Conservation (phyloP, 1,284 basidiomycete species). For the Phylloporus sp. region DNA sequence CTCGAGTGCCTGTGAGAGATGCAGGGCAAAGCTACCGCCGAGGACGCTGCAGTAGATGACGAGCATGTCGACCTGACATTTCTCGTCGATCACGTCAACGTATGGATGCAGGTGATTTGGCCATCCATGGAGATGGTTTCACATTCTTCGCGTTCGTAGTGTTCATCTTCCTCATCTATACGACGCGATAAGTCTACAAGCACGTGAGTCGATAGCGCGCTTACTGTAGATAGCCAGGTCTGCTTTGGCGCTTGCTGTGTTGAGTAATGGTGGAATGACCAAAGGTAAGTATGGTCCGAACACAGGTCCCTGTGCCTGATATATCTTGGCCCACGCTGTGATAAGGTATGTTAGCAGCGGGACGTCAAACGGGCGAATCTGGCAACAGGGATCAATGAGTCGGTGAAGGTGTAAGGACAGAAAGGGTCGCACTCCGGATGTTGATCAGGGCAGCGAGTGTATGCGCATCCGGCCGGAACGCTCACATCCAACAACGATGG, state of each 20-base stretch:
- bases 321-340: slow-evolving; percentile 84
- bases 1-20: slow-evolving; percentile 73
- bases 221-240: slow-evolving; percentile 79
- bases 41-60: slow-evolving; percentile 83
- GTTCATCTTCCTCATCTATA: slow-evolving; percentile 53
- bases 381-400: background rate
- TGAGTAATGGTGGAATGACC: slow-evolving; percentile 82
- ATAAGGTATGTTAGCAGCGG: slow-evolving; percentile 75
- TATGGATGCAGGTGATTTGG: slow-evolving; percentile 77
- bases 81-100: slow-evolving; percentile 85
- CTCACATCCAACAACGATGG: slow-evolving; percentile 83
- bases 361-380: slow-evolving; percentile 72
- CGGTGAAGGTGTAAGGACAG: background rate
- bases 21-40: slow-evolving; percentile 74
- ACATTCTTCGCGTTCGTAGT: slow-evolving; percentile 74
- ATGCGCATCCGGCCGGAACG: slow-evolving; percentile 79
- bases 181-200: background rate
- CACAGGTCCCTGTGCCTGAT: slow-evolving; percentile 79
- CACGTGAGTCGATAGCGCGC: slow-evolving; percentile 25
- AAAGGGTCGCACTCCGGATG: slow-evolving; percentile 71
- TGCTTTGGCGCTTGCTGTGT: slow-evolving; percentile 79
- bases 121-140: slow-evolving; percentile 80
- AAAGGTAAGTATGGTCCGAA: slow-evolving; percentile 86
- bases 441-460: slow-evolving; percentile 75
- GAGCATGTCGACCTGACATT: slow-evolving; percentile 85